A percentile compares a stretch with the other conserved stretches of the same genome.
These are phyloP conservation scores for Colletotrichum viniferum DNA, from an alignment of 2,329 filamentous ascomycete genomes.

Conservation along the genomic window DNA sequence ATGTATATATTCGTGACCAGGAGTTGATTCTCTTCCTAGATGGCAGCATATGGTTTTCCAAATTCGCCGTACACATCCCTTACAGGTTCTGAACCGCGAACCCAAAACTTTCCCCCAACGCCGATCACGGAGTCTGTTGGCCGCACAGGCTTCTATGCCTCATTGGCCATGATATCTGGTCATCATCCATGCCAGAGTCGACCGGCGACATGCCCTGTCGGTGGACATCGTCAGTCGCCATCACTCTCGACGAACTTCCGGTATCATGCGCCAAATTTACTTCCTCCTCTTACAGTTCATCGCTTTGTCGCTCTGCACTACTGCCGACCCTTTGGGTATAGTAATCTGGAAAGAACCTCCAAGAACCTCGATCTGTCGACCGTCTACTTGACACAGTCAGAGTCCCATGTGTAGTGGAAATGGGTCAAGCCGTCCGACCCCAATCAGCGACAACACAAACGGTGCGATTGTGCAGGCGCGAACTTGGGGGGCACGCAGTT, in stretches of 20 bases:
- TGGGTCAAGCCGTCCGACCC: background rate
- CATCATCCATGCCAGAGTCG: background rate
- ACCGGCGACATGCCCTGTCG: conserved; percentile 7
- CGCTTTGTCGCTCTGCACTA: background rate
- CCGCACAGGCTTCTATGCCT: background rate
- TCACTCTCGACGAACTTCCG: background rate
- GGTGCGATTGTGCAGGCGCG: background rate
- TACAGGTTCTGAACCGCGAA: background rate
- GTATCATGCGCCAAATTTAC: background rate
- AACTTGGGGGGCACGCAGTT: background rate
- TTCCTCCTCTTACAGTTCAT: background rate
- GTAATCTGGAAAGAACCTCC: background rate
- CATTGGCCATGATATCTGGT: background rate
- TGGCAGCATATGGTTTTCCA: conserved; percentile 3
- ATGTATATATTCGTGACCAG: conserved; percentile 10
- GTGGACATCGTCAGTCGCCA: conserved; percentile 16
- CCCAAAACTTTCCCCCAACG: conserved; percentile 1
- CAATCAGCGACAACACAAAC: background rate
- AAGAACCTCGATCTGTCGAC: background rate
- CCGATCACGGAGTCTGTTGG: background rate
- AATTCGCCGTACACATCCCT: background rate
- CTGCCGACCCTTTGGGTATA: background rate
- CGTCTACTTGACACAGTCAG: background rate
- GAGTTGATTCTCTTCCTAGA: background rate
- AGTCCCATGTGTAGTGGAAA: background rate